These are phyloP conservation scores for Albophoma yamanashiensis DNA, from an alignment of 2,329 filamentous ascomycete genomes.

Conservation along the genomic window DNA sequence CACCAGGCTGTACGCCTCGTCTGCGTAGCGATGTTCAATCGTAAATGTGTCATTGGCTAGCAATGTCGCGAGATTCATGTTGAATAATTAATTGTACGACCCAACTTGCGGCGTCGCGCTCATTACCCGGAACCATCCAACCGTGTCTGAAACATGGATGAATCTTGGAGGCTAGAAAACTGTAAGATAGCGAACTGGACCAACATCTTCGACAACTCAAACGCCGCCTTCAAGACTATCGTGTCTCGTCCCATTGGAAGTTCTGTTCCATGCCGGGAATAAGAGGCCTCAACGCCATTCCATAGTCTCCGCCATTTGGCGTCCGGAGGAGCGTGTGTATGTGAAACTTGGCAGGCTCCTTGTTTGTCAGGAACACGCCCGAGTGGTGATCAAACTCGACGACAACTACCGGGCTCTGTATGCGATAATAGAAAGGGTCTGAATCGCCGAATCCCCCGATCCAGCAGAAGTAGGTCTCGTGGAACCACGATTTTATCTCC, in stretches of 20 bases:
- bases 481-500: slow-evolving; percentile 42
- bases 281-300: slow-evolving; percentile 36
- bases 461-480: slow-evolving; percentile 73
- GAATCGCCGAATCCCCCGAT: slow-evolving; percentile 57
- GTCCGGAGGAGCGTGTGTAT: slow-evolving; percentile 64
- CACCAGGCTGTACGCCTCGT: not conserved
- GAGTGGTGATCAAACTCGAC: slow-evolving; percentile 74
- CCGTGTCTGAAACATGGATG: too few species aligned
- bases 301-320: slow-evolving; percentile 70
- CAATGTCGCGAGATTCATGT: not conserved
- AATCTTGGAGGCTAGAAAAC: not conserved
- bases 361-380: slow-evolving; percentile 65
- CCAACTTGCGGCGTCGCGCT: not conserved
- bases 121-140: too few species aligned
- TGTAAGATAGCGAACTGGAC: too few species aligned
- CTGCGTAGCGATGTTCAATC: not conserved
- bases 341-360: slow-evolving; percentile 66
- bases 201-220: not conserved
- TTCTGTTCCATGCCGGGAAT: slow-evolving; percentile 19
- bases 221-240: not conserved
- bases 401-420: slow-evolving; percentile 66
- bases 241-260: slow-evolving; percentile 10
- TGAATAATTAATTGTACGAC: not conserved
- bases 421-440: slow-evolving; percentile 67
- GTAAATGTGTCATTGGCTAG: not conserved